Evolutionary conservation across 202 grass and related monocot genomes (phyloP).

Genomic region (Panicum virgatum): DNA sequence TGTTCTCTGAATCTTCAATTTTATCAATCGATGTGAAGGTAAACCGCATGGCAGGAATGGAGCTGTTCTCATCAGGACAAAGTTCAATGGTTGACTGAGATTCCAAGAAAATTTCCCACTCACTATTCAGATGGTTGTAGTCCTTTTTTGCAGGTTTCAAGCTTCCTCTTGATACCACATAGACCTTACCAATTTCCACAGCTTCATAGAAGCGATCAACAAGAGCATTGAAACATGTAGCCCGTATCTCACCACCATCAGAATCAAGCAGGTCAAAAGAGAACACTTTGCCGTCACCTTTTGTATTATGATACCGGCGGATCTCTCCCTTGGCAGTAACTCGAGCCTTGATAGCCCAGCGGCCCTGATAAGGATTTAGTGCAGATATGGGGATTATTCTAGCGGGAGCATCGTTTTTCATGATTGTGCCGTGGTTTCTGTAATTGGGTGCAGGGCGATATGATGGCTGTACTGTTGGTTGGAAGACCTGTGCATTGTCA

Average conservation of each 20-base stretch:
- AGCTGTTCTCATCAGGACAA: slow-evolving; percentile 75
- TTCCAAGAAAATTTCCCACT: slow-evolving; percentile 96
- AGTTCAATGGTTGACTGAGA: slow-evolving; percentile 69
- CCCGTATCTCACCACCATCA: slow-evolving; percentile 86
- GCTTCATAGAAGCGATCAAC: slow-evolving; percentile 85
- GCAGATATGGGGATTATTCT: slow-evolving; percentile 80
- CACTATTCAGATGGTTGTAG: slow-evolving; percentile 89
- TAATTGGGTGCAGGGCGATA: slow-evolving; percentile 81
- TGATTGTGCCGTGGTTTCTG: slow-evolving; percentile 75
- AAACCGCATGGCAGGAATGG: slow-evolving; percentile 84
- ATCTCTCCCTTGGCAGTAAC: slow-evolving; percentile 91
- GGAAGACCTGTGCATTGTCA: slow-evolving; percentile 49
- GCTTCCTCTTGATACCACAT: slow-evolving; percentile 81
- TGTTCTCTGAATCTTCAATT: slow-evolving; percentile 77
- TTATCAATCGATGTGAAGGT: slow-evolving; percentile 76
- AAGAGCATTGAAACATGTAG: slow-evolving; percentile 76
- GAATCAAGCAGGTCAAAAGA: slow-evolving; percentile 95
- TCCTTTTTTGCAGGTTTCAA: slow-evolving; percentile 81
- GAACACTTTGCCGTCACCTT: slow-evolving; percentile 97
- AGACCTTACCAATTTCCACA: slow-evolving; percentile 92
- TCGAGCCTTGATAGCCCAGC: slow-evolving; percentile 91
- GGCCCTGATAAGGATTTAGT: slow-evolving; percentile 93
- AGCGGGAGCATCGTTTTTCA: slow-evolving; percentile 92
- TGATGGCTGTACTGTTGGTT: slow-evolving; percentile 64
- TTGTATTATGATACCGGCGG: slow-evolving; percentile 88